Percentiles rank a stretch among this genome's conserved stretches.
These are phyloP conservation scores for Cyclotella baltica DNA, from an alignment of 108 stramenopile genomes.

Conservation along the genomic window DNA sequence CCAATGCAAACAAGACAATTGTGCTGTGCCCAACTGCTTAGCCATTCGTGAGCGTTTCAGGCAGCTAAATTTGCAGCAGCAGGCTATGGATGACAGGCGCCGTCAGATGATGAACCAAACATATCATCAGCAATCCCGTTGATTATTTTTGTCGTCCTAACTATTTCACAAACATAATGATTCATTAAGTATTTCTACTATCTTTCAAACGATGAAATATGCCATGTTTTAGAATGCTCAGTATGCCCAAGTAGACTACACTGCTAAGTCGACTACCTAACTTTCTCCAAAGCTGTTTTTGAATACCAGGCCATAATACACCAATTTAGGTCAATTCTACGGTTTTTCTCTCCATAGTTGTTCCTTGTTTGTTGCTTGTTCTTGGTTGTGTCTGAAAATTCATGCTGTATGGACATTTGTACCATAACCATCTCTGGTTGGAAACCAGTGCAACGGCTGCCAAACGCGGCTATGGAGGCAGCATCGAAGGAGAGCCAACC, in stretches of 20 bases:
- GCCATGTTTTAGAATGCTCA: too few relatives aligned
- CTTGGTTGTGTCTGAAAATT: too few relatives aligned
- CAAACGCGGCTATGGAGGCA: conserved; percentile 16
- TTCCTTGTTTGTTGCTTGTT: too few relatives aligned
- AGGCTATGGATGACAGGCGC: conserved; percentile 93
- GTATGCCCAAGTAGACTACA: too few relatives aligned
- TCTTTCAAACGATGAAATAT: conserved; percentile 2
- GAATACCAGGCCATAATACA: too few relatives aligned
- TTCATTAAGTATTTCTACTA: conserved; percentile 4
- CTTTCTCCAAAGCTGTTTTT: too few relatives aligned
- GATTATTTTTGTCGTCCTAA: not conserved
- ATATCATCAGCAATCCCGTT: conserved; percentile 52
- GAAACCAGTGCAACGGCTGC: not conserved
- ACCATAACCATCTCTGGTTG: not conserved
- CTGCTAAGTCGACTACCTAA: too few relatives aligned
- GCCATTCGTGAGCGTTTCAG: conserved; percentile 92
- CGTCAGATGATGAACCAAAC: conserved; percentile 88
- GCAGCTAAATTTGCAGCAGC: conserved; percentile 89
- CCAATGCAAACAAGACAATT: conserved; percentile 87
- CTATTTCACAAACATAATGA: not conserved
- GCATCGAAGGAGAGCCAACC: not conserved
- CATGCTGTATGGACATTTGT: too few relatives aligned
- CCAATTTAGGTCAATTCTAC: too few relatives aligned
- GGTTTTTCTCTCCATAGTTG: too few relatives aligned
- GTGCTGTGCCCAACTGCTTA: conserved; percentile 95